Percentiles rank a stretch among this genome's conserved stretches.
Evolutionary conservation across 139 green algal genomes (phyloP).

Genomic region (Pedinophyceae sp.): DNA sequence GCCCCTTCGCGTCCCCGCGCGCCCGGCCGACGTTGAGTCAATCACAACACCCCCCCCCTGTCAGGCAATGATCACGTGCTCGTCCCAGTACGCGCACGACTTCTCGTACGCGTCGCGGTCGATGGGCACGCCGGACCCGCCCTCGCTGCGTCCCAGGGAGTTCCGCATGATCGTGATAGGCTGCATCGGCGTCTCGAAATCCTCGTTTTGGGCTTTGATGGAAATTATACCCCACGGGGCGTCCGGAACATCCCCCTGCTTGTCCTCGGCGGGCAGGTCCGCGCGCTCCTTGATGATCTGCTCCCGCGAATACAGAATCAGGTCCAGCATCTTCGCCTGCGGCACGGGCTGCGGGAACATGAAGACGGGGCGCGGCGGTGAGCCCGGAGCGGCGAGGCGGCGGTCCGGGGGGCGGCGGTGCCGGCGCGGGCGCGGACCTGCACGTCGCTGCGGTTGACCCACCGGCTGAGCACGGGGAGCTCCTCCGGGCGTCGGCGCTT

Average conservation of each 20-base stretch:
- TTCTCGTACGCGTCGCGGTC: slow-evolving; percentile 52
- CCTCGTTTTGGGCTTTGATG: slow-evolving; percentile 63
- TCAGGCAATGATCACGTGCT: slow-evolving; percentile 43
- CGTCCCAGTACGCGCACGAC: slow-evolving; percentile 64
- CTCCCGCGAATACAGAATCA: slow-evolving; percentile 86
- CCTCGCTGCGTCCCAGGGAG: slow-evolving; percentile 68
- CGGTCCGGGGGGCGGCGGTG: no score
- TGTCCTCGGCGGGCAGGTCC: slow-evolving; percentile 37
- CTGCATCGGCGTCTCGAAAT: slow-evolving; percentile 77
- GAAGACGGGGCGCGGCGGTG: no score
- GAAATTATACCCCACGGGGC: slow-evolving; percentile 87
- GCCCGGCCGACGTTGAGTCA: no score
- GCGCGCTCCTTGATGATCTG: slow-evolving; percentile 67
- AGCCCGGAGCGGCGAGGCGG: no score
- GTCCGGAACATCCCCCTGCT: slow-evolving; percentile 20
- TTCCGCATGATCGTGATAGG: slow-evolving; percentile 96
- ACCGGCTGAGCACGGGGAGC: slow-evolving; percentile 66
- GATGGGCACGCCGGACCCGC: slow-evolving; percentile 72
- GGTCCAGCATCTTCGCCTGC: slow-evolving; percentile 63
- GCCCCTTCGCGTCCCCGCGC: no score
- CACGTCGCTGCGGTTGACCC: neutral
- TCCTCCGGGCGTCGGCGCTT: slow-evolving; percentile 54
- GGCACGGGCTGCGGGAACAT: slow-evolving; percentile 32
- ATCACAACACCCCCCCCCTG: no score
- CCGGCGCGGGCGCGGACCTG: neutral